Percentiles rank a stretch among this genome's conserved stretches.
These are phyloP conservation scores for Corymbia citriodora DNA, from an alignment of 441 rosid genomes.

Conservation along the genomic window DNA sequence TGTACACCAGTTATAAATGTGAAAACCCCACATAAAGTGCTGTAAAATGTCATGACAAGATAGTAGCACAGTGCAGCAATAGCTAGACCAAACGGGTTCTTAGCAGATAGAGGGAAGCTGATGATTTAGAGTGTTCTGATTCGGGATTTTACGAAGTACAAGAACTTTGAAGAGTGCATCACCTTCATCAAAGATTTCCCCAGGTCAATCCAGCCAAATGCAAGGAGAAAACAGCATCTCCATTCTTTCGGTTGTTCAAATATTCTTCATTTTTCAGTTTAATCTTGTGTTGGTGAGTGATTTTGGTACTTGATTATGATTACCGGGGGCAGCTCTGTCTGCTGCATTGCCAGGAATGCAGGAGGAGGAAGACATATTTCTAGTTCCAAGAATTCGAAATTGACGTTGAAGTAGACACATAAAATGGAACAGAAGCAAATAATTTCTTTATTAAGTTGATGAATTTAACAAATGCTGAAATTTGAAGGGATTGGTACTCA, in stretches of 20 bases:
- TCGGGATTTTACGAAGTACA: slow-evolving; percentile 15
- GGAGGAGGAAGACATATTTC: not conserved
- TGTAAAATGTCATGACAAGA: too few relatives aligned
- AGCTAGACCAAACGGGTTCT: not conserved
- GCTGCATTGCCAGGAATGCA: slow-evolving; percentile 23
- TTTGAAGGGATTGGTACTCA: slow-evolving; percentile 39
- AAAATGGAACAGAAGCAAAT: too few relatives aligned
- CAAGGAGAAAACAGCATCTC: not conserved
- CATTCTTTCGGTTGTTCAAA: not conserved
- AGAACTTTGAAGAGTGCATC: slow-evolving; percentile 50
- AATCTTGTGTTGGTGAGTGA: not conserved
- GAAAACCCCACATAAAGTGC: too few relatives aligned
- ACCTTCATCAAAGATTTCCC: slow-evolving; percentile 52
- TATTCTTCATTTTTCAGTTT: not conserved
- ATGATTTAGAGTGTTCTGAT: not conserved
- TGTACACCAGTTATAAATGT: too few relatives aligned
- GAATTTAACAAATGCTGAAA: not conserved
- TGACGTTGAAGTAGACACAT: too few relatives aligned
- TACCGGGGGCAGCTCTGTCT: slow-evolving; percentile 43
- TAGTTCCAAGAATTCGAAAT: too few relatives aligned
- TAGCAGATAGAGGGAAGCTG: not conserved
- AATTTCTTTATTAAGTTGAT: too few relatives aligned
- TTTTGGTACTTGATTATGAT: not conserved
- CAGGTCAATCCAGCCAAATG: slow-evolving; percentile 35
- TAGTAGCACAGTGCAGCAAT: not conserved